Evolutionary conservation across 257 asterid species (phyloP), one percentile per base, ranked within the genome.

Genomic region (Forsythia suspensa): DNA sequence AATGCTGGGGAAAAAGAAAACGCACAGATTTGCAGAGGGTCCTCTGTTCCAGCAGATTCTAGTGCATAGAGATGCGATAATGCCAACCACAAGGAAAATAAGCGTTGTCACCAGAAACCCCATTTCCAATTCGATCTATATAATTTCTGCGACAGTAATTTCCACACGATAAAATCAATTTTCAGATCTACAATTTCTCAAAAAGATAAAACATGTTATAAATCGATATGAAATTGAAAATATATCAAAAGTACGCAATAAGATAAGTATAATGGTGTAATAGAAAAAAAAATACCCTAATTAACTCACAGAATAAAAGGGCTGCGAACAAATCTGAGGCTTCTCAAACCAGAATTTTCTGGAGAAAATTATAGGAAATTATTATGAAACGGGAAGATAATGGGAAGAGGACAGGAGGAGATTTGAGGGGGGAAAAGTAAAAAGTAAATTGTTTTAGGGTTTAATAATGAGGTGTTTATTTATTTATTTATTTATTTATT

Each of bases 41-140:
- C 98, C 97, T 87, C 91, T 87, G 86, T 89, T 92, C 91, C 87
- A 94, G 89, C 97, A 94, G 85, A 94, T 92, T 91, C 94, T 86
- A 86, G 90, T 57, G 79, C 90, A 78, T 38, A 94, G 84, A 65
- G 96, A 86, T 12, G 94, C 98, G 83, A 92, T 92, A 67, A 92
- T 82, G 61, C 97, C 98, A 46, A 94, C 82, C 74, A 82, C 95
- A 24, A 89, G 12, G 85, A 91, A 94, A 76, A 92, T 91, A 41
- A 92, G 85, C 61, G 92, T 91, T 77, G 97, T 92, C 83, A 94
- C 92, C 84, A 92, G 75, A 82, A 94, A 92, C 76, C 98, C 97
- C 98, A 92, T 87, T 76, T 76, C 83, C 81, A 82, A 72, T 78
- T 74, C 71, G 46, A 75, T 81, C 75, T 68, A 73, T n/a, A 74